These are phyloP conservation scores for Tylopilus sp. DNA, from an alignment of 1,284 basidiomycete species.

Conservation along the genomic window DNA sequence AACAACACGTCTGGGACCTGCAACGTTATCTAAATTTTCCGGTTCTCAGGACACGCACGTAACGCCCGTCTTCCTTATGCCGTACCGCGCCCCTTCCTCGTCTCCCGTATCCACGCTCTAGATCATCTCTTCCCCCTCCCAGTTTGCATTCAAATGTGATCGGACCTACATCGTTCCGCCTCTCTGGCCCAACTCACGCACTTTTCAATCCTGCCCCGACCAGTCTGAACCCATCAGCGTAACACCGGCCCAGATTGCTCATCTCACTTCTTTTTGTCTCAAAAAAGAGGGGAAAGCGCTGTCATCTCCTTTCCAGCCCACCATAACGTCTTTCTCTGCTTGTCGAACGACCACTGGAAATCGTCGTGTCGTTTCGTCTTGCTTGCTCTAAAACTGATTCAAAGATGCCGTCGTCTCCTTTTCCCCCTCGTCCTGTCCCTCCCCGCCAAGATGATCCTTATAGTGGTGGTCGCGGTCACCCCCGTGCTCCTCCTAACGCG, in stretches of 20 bases:
- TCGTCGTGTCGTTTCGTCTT: not conserved
- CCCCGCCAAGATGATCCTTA: constrained; percentile 8
- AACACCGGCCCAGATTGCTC: not conserved
- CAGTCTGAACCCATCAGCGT: constrained; percentile 13
- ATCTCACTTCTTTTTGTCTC: not conserved
- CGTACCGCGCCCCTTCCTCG: not conserved
- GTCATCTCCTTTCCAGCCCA: constrained; percentile 4
- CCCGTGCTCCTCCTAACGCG: not conserved
- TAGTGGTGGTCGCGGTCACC: not conserved
- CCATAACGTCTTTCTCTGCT: not conserved
- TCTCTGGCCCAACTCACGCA: not conserved
- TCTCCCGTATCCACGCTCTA: not conserved
- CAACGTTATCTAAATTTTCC: constrained; percentile 15
- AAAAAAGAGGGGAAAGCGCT: not conserved
- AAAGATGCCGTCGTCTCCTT: constrained; percentile 22
- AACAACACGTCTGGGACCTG: not conserved
- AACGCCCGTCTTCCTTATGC: constrained; percentile 10
- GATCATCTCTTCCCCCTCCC: not conserved
- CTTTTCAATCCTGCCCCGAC: not conserved
- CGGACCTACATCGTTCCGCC: not conserved
- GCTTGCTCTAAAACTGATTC: not conserved
- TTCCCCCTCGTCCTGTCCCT: constrained; percentile 17
- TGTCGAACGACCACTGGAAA: not conserved
- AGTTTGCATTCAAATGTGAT: constrained; percentile 20
- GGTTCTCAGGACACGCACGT: constrained; percentile 9